A percentile compares a stretch with the other conserved stretches of the same genome.
Evolutionary conservation across 345 rosid species (phyloP).

Genomic region (Lumnitzera littorea): DNA sequence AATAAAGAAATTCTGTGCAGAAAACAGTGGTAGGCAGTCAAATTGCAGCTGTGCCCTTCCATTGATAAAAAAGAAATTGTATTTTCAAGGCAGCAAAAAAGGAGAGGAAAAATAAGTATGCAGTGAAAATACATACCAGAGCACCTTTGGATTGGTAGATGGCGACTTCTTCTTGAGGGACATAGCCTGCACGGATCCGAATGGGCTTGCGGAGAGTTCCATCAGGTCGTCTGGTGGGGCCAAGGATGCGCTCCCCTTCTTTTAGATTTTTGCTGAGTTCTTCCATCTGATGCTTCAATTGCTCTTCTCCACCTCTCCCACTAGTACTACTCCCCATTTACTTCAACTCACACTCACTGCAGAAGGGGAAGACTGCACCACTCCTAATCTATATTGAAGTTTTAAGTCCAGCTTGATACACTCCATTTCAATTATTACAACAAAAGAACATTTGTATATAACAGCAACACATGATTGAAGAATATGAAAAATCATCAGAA

Average conservation of each 20-base stretch:
- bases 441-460: too few relatives aligned
- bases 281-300: slow-evolving; percentile 36
- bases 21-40: too few relatives aligned
- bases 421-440: too few relatives aligned
- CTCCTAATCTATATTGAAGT: too few relatives aligned
- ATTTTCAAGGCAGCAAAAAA: neutral
- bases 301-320: slow-evolving; percentile 47
- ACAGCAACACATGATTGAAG: too few relatives aligned
- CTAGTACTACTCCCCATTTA: slow-evolving; percentile 26
- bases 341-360: neutral
- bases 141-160: slow-evolving; percentile 82
- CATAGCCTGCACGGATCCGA: slow-evolving; percentile 79
- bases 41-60: too few relatives aligned
- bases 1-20: too few relatives aligned
- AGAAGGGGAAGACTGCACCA: too few relatives aligned
- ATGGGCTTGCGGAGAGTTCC: slow-evolving; percentile 86
- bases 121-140: slow-evolving; percentile 38
- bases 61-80: neutral
- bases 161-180: slow-evolving; percentile 90
- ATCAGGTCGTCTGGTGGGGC: slow-evolving; percentile 83
- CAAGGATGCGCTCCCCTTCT: slow-evolving; percentile 91
- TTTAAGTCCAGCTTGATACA: too few relatives aligned
- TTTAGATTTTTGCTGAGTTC: slow-evolving; percentile 85
- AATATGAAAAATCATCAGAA: too few relatives aligned
- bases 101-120: neutral